Base-by-base conservation (phyloP, 768 basidiomycete genomes). In the Roridomyces roridus region DNA sequence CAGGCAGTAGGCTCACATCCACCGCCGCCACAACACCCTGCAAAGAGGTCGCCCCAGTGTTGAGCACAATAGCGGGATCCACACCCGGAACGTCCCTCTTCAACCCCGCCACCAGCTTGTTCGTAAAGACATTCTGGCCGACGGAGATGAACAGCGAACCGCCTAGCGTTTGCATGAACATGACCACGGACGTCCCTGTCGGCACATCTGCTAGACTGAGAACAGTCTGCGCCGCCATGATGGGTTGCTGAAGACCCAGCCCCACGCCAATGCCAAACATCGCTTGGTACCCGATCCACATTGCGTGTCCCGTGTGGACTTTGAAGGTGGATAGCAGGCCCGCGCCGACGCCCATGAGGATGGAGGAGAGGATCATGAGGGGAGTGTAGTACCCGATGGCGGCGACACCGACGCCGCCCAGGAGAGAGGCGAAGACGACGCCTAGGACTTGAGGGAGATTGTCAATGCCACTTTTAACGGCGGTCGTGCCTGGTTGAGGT, bases 341-440 rank as follows among this genome's bases (percentile, higher is more conserved):
- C 21, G 74, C 66, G 6, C 78, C 76, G 28, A 76, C 29, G 25
- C 71, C 44, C 20, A 70, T 63, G 8, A 77, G 45, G 1, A 52
- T 51, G 72, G 77, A 77, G 24, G 50, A 46, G 17, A 55, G 6
- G 15, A 57, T 46, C 28, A 60, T 36, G 52, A 66, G 74, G 0
- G 71, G 71, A 10, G 72, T 55, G 62, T 82, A 84, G 23, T 68
- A 64, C 9, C 73, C 68, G 0, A 71, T 63, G 14, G 61, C 46
- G 11, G 69, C 72, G 29, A 81, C 70, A 0, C 65, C 62, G n/a
- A 71, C 40, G 78, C 81, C 7, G 2, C 63, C 62, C 14, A 80
- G 18, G 26, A 83, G 68, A 2, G 78, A 70, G n/a, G 69, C 42
- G 2, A 77, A 73, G 0, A 79, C 78, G 20, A 75, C 62, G 12